phyloP scores from a whole-genome alignment of 1,284 basidiomycete genomes.

The Boletus chippewaensis region DNA sequence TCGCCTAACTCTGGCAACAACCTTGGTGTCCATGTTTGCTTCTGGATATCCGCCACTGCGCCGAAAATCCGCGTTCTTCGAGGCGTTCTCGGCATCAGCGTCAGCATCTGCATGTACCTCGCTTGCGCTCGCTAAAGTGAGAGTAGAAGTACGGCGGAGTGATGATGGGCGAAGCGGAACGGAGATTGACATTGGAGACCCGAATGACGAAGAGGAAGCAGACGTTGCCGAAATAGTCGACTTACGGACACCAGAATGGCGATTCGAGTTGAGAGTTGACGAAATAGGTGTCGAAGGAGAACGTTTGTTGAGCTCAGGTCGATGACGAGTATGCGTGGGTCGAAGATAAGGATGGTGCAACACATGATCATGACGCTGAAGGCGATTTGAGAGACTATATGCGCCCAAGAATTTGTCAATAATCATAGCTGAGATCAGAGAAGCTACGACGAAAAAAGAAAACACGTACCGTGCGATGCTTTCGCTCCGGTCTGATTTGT shows the following conservation, averaged over 20 bases:
- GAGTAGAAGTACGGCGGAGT: constrained; percentile 31
- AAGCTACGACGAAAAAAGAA: constrained; percentile 5
- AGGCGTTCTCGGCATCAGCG: constrained; percentile 13
- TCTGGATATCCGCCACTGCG: constrained; percentile 16
- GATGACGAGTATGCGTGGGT: constrained; percentile 33
- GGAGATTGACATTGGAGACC: constrained; percentile 32
- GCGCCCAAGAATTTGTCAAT: constrained; percentile 10
- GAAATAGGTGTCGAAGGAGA: constrained; percentile 60
- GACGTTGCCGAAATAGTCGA: constrained; percentile 27
- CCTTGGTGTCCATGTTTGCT: constrained; percentile 8
- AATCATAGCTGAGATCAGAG: constrained; percentile 6
- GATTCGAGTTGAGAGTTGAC: constrained; percentile 48
- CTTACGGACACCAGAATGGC: constrained; percentile 21
- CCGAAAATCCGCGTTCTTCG: constrained; percentile 10
- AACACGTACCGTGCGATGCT: constrained; percentile 52
- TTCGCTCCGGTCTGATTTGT: constrained; percentile 42
- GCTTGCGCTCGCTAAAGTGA: constrained; percentile 29
- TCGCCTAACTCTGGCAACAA: constrained; percentile 34
- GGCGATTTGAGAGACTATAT: constrained; percentile 57
- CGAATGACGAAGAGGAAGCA: constrained; percentile 30
- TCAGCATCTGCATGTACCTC: constrained; percentile 32
- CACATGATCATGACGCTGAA: constrained; percentile 57
- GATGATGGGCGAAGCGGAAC: constrained; percentile 32
- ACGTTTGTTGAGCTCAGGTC: constrained; percentile 32
- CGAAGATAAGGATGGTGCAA: constrained; percentile 58